Evolutionary conservation across 495 filamentous ascomycete genomes (phyloP).

Genomic region (Chaetomium fimeti): DNA sequence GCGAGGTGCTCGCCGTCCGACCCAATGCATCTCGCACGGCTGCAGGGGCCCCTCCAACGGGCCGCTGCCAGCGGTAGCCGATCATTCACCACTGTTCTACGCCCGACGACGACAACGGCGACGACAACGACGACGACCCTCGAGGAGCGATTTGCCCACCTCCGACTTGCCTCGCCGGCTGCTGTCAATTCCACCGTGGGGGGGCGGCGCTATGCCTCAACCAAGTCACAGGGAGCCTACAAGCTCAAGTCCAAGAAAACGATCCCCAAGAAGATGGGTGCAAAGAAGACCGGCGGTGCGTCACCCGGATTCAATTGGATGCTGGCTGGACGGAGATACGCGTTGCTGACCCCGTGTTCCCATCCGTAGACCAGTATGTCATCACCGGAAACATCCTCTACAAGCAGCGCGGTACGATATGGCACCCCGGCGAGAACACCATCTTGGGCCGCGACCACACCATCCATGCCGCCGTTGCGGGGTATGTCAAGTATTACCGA

Average conservation of each 20-base stretch:
- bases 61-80: slow-evolving; percentile 43
- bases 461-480: slow-evolving; percentile 78
- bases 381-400: slow-evolving; percentile 97
- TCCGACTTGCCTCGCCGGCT: slow-evolving; percentile 24
- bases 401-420: slow-evolving; percentile 88
- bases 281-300: slow-evolving; percentile 83
- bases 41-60: slow-evolving; percentile 52
- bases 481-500: slow-evolving; percentile 94
- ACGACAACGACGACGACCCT: slow-evolving; percentile 18
- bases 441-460: slow-evolving; percentile 96
- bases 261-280: slow-evolving; percentile 88
- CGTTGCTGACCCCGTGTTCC: not conserved
- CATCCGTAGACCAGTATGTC: slow-evolving; percentile 71
- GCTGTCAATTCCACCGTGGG: slow-evolving; percentile 39
- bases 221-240: slow-evolving; percentile 84
- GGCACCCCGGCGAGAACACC: slow-evolving; percentile 92
- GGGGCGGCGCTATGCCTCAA: slow-evolving; percentile 69
- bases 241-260: slow-evolving; percentile 78
- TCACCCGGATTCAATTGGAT: slow-evolving; percentile 15
- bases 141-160: slow-evolving; percentile 30
- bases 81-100: slow-evolving; percentile 23
- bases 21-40: slow-evolving; percentile 53
- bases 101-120: slow-evolving; percentile 24
- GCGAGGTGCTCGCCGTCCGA: slow-evolving; percentile 22
- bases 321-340: not conserved